Evolutionary conservation across 2,329 filamentous ascomycete species (phyloP).

Genomic region (Trichophyton schoenleinii): DNA sequence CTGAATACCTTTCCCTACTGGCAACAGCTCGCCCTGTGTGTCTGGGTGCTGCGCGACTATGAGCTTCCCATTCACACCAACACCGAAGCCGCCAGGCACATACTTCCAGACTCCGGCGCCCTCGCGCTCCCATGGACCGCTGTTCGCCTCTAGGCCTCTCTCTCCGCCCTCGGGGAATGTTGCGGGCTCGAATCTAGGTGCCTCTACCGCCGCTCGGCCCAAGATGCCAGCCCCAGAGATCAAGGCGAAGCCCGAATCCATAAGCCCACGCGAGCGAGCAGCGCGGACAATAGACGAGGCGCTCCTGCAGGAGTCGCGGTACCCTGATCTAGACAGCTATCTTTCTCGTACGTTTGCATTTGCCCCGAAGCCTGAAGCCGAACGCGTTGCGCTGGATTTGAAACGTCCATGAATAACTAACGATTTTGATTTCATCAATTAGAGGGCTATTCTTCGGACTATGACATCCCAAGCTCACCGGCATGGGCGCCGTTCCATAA

Average conservation of each 20-base stretch:
- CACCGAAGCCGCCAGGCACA: conserved; percentile 30
- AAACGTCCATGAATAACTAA: conserved; percentile 6
- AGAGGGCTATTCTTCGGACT: conserved; percentile 87
- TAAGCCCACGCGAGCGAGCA: conserved; percentile 64
- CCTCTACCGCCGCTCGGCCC: conserved; percentile 7
- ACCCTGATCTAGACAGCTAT: conserved; percentile 81
- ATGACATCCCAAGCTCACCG: conserved; percentile 57
- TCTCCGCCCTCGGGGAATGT: conserved; percentile 11
- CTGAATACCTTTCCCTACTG: neutral
- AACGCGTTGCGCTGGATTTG: neutral
- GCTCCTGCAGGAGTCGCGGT: conserved; percentile 62
- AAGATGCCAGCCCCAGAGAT: conserved; percentile 18
- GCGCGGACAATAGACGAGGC: conserved; percentile 72
- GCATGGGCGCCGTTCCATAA: conserved; percentile 86
- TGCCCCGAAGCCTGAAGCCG: neutral
- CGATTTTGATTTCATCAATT: neutral
- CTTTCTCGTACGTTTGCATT: conserved; percentile 58
- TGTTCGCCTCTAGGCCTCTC: conserved; percentile 21
- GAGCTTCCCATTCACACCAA: conserved; percentile 33
- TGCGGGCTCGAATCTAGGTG: conserved; percentile 3
- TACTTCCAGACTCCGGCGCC: conserved; percentile 31
- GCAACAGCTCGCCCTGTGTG: neutral
- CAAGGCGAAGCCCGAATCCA: conserved; percentile 37
- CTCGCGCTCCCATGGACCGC: conserved; percentile 26
- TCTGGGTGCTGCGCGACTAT: conserved; percentile 20